A percentile compares a stretch with the other conserved stretches of the same genome.
These are phyloP conservation scores for Scedosporium dehoogii DNA, from an alignment of 2,329 filamentous ascomycete genomes.

Conservation along the genomic window DNA sequence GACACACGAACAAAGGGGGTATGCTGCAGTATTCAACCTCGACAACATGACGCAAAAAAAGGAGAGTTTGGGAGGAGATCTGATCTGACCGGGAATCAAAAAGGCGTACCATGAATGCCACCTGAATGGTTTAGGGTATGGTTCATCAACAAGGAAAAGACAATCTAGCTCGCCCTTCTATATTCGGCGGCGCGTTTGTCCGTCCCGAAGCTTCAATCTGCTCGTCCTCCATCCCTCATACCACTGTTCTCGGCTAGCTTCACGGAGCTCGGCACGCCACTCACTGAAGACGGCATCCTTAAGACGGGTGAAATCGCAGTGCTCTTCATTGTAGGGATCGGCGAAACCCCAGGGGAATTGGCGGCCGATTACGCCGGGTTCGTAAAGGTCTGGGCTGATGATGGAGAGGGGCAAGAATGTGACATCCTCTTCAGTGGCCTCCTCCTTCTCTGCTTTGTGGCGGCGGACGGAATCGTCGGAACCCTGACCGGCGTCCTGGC, in stretches of 20 bases:
- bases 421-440: conserved; percentile 38
- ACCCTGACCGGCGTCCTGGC: conserved; percentile 16
- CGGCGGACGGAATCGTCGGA: conserved; percentile 19
- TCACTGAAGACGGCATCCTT: conserved; percentile 89
- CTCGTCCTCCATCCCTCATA: conserved; percentile 90
- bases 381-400: conserved; percentile 87
- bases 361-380: conserved; percentile 68
- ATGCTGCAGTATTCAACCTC: conserved; percentile 22
- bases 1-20: conserved; percentile 19
- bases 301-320: conserved; percentile 87
- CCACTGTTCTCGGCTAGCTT: conserved; percentile 85
- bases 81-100: not conserved
- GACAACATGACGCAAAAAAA: conserved; percentile 13
- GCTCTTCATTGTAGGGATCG: conserved; percentile 79
- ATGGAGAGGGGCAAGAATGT: conserved; percentile 84
- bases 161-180: conserved; percentile 13
- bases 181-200: conserved; percentile 23
- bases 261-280: conserved; percentile 84
- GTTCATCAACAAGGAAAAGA: not conserved
- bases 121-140: not conserved
- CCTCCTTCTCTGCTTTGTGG: conserved; percentile 34
- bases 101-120: not conserved
- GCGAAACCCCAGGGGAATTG: conserved; percentile 96
- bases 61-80: conserved; percentile 7
- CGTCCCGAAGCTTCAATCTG: conserved; percentile 46